Conservation (phyloP, 371 early-diverging fungal genomes). For the Dichotomocladium elegans region DNA sequence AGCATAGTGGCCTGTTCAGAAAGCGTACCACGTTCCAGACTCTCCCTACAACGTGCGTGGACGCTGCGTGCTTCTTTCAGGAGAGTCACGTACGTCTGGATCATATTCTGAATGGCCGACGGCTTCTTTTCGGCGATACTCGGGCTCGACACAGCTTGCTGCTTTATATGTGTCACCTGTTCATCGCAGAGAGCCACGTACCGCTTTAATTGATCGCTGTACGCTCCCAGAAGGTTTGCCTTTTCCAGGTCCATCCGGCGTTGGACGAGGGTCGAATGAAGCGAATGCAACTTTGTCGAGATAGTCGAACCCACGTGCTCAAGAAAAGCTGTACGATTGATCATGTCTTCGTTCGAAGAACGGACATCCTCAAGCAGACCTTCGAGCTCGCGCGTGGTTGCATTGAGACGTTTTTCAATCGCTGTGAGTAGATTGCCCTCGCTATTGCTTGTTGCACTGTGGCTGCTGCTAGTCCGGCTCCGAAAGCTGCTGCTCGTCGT, state of each 20-base stretch:
- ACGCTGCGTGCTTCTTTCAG: slow-evolving; percentile 24
- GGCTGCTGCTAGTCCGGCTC: neutral
- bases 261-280: slow-evolving; percentile 14
- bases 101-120: slow-evolving; percentile 27
- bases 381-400: slow-evolving; percentile 1
- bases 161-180: slow-evolving; percentile 31
- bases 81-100: slow-evolving; percentile 30
- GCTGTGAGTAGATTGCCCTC: neutral
- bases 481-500: slow-evolving; percentile 6
- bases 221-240: slow-evolving; percentile 9
- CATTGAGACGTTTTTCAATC: slow-evolving; percentile 3
- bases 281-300: neutral
- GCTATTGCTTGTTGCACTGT: too few species aligned
- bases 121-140: slow-evolving; percentile 32
- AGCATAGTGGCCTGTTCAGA: slow-evolving; percentile 23
- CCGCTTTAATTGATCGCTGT: slow-evolving; percentile 16
- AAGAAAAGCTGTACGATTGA: slow-evolving; percentile 16
- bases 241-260: slow-evolving; percentile 26
- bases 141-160: slow-evolving; percentile 34
- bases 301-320: slow-evolving; percentile 10
- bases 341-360: neutral
- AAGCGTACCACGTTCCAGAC: slow-evolving; percentile 20
- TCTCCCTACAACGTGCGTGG: slow-evolving; percentile 24
- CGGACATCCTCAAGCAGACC: neutral
- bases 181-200: slow-evolving; percentile 32